Percentiles rank a stretch among this genome's conserved stretches.
Evolutionary conservation across 208 protist genomes (phyloP).

Genomic region (Sergeia podlipaevii): DNA sequence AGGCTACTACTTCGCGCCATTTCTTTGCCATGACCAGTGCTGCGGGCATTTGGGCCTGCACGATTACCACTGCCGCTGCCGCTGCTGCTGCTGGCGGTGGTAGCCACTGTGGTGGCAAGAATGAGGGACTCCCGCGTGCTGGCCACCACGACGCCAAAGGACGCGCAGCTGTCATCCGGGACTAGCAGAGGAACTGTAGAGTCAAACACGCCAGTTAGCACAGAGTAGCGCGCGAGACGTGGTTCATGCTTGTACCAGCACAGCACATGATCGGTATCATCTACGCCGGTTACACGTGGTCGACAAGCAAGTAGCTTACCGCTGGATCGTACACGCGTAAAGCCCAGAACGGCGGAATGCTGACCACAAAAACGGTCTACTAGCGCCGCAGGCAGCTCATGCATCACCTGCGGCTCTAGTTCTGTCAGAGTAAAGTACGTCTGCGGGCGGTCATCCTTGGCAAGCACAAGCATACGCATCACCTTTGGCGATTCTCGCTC

Average conservation of each 20-base stretch:
- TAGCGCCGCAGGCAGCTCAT: conserved; percentile 24
- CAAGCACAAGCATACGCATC: conserved; percentile 64
- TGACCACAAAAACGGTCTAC: conserved; percentile 21
- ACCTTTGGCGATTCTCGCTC: conserved; percentile 57
- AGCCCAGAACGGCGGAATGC: conserved; percentile 35
- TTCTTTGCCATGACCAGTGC: no score
- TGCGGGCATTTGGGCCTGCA: no score
- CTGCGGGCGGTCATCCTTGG: conserved; percentile 33
- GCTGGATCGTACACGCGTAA: conserved; percentile 25
- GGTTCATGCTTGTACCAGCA: conserved; percentile 62
- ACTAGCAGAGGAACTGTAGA: conserved; percentile 50
- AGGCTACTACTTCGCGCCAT: no score
- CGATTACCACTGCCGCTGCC: no score
- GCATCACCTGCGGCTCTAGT: conserved; percentile 25
- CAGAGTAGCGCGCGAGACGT: conserved; percentile 57
- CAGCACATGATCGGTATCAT: conserved; percentile 51
- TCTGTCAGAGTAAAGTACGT: conserved; percentile 53
- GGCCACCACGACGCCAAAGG: conserved; percentile 54
- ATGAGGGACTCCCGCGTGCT: conserved; percentile 63
- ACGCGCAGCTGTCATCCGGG: conserved; percentile 32
- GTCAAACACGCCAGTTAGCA: conserved; percentile 28
- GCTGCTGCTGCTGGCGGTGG: conserved; percentile 50
- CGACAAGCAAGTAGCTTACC: conserved; percentile 13
- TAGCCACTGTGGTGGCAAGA: no score
- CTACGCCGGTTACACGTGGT: conserved; percentile 46